phyloP scores from a whole-genome alignment of 2,329 filamentous ascomycete genomes.

The Botrytis cinerea region DNA sequence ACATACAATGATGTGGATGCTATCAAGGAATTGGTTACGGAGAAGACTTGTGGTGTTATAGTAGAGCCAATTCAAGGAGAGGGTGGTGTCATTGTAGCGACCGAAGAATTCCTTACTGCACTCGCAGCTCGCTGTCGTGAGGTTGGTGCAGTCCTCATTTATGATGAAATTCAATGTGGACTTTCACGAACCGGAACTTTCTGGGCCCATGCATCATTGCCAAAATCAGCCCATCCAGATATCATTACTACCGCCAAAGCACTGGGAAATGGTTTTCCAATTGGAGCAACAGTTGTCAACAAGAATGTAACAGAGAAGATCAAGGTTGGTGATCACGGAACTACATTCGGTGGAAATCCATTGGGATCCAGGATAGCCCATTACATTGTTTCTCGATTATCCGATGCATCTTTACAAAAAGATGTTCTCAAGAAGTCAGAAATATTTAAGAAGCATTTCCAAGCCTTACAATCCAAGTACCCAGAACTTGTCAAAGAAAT shows the following conservation, averaged over 20 bases:
- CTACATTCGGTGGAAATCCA: conserved; percentile 74
- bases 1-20: conserved; percentile 78
- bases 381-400: conserved; percentile 77
- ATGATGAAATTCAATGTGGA: conserved; percentile 97
- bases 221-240: conserved; percentile 83
- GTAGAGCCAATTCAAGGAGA: conserved; percentile 98
- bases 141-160: conserved; percentile 85
- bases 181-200: conserved; percentile 82
- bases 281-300: conserved; percentile 74
- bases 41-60: conserved; percentile 89
- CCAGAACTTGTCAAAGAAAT: conserved; percentile 76
- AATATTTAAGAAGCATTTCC: conserved; percentile 59
- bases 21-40: conserved; percentile 73
- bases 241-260: conserved; percentile 94
- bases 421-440: conserved; percentile 68
- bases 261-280: conserved; percentile 93
- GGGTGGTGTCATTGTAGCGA: conserved; percentile 85
- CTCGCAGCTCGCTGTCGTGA: conserved; percentile 83
- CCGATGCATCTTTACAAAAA: conserved; percentile 68
- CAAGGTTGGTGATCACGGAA: conserved; percentile 68
- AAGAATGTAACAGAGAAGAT: conserved; percentile 65
- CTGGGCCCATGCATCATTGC: conserved; percentile 82
- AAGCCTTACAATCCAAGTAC: conserved; percentile 57
- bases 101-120: conserved; percentile 77
- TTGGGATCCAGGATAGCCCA: conserved; percentile 73